Conservation (phyloP, 2,329 filamentous ascomycete species). For the Gaeumannomyces sp. region DNA sequence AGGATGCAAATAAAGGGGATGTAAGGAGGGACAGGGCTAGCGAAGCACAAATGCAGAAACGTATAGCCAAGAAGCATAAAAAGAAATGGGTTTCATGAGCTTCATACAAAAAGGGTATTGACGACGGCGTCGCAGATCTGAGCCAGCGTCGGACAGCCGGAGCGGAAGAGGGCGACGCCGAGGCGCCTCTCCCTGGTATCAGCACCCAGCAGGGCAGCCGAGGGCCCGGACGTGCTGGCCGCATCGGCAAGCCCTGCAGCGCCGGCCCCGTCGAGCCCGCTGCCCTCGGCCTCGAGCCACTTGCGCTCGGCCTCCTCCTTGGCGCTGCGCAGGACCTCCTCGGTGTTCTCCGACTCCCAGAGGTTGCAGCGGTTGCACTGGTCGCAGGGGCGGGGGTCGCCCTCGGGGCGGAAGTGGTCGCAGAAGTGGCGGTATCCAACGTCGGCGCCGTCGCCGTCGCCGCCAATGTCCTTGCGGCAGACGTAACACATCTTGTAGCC, state of each 20-base stretch:
- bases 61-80: not conserved
- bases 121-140: constrained; percentile 41
- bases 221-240: not conserved
- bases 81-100: not conserved
- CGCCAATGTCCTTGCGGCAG: constrained; percentile 69
- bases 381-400: constrained; percentile 62
- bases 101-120: constrained; percentile 36
- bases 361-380: constrained; percentile 80
- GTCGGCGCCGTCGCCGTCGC: constrained; percentile 35
- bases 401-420: constrained; percentile 83
- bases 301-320: constrained; percentile 64
- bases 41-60: not conserved
- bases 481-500: constrained; percentile 99
- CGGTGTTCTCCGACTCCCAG: constrained; percentile 69
- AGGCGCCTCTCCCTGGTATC: not conserved
- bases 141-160: constrained; percentile 30
- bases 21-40: constrained; percentile 8
- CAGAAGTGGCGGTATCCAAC: constrained; percentile 94
- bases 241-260: not conserved
- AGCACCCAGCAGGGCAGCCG: constrained; percentile 14
- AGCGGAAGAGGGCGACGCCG: not conserved
- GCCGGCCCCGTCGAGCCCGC: constrained; percentile 48
- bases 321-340: constrained; percentile 60
- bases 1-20: not conserved
- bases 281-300: constrained; percentile 62